Percentiles rank a stretch among this genome's conserved stretches.
Conservation (phyloP, 2,329 filamentous ascomycete genomes). For the Epichloe uncinata region DNA sequence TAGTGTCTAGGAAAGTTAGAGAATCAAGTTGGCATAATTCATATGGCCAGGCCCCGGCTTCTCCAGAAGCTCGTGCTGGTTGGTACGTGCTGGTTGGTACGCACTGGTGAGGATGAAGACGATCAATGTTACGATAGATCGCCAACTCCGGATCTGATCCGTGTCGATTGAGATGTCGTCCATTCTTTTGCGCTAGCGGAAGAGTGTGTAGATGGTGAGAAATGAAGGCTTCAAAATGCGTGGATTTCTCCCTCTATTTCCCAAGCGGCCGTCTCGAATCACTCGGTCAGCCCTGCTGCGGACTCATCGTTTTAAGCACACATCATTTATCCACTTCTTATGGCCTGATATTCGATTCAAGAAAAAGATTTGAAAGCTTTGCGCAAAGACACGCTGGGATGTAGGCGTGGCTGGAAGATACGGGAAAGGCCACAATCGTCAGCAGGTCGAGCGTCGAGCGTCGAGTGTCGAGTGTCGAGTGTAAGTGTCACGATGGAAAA, state of each 20-base stretch:
- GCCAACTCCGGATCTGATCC: conserved; percentile 44
- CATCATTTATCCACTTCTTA: too few relatives aligned
- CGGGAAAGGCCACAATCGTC: neutral
- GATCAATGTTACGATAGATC: conserved; percentile 56
- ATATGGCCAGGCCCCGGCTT: too few relatives aligned
- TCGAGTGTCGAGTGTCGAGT: neutral
- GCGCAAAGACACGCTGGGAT: too few relatives aligned
- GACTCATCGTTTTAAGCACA: neutral
- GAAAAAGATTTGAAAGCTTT: too few relatives aligned
- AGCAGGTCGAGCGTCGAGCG: neutral
- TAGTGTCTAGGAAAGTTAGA: conserved; percentile 36
- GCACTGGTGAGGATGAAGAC: conserved; percentile 57
- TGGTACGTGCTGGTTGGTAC: conserved; percentile 28
- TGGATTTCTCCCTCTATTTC: neutral
- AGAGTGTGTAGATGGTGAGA: neutral
- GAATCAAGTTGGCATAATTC: neutral
- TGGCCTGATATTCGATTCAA: neutral
- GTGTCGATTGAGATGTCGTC: conserved; percentile 10
- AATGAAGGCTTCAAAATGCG: neutral
- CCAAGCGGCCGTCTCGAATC: neutral
- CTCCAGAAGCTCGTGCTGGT: conserved; percentile 21
- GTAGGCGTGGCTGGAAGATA: neutral
- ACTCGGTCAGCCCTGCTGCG: neutral
- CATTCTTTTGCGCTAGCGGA: neutral
- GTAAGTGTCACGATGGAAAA: neutral